These are phyloP conservation scores for Beauveria caledonica DNA, from an alignment of 2,329 filamentous ascomycete genomes.

Conservation along the genomic window DNA sequence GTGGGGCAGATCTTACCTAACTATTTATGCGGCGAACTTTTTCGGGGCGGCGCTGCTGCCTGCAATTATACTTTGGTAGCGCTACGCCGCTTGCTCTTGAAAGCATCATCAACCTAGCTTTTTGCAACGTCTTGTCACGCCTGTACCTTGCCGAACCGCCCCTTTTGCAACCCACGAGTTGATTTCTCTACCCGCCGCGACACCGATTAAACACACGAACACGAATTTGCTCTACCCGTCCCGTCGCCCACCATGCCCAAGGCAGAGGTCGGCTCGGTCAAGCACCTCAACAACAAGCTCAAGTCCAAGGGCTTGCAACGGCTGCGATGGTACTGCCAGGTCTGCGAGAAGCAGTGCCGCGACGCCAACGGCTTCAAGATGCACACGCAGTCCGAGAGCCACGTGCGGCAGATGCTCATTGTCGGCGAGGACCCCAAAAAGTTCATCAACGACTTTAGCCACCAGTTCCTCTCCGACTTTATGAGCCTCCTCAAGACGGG, in stretches of 20 bases:
- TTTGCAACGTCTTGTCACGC: background rate
- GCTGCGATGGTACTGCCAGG: constrained; percentile 84
- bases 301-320: constrained; percentile 73
- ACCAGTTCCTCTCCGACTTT: constrained; percentile 76
- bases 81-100: background rate
- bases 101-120: background rate
- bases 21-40: background rate
- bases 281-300: constrained; percentile 83
- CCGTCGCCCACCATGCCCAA: constrained; percentile 61
- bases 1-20: background rate
- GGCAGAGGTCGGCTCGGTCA: constrained; percentile 88
- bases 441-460: constrained; percentile 72
- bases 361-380: constrained; percentile 91
- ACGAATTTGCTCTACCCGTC: background rate
- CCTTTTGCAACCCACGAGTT: background rate
- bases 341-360: constrained; percentile 57
- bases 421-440: constrained; percentile 84
- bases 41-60: background rate
- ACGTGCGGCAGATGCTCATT: constrained; percentile 80
- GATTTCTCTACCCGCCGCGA: background rate
- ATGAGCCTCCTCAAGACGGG: constrained; percentile 67
- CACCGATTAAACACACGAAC: background rate
- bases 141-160: background rate
- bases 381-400: constrained; percentile 76
- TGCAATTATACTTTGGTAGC: background rate